A percentile compares a stretch with the other conserved stretches of the same genome.
Conservation (phyloP, 495 filamentous ascomycete genomes). For the Lasiosphaeris hirsuta region DNA sequence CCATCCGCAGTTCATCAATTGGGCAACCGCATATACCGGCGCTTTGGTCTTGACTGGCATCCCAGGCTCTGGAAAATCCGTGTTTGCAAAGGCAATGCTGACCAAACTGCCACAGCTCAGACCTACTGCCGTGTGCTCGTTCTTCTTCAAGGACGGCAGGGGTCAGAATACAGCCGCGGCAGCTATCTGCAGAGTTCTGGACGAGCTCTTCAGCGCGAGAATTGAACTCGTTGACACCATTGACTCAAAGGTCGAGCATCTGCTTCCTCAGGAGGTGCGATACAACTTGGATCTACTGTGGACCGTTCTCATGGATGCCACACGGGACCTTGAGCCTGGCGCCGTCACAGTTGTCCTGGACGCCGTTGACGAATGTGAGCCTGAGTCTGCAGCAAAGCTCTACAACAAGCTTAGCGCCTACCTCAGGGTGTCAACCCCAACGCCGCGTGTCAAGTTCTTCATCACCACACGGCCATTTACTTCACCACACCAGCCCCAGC, state of each 20-base stretch:
- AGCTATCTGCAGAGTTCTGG: conserved; percentile 18
- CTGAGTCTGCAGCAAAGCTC: conserved; percentile 16
- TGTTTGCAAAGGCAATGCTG: conserved; percentile 19
- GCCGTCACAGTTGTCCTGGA: conserved; percentile 17
- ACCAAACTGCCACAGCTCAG: conserved; percentile 13
- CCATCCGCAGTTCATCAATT: conserved; percentile 16
- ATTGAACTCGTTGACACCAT: conserved; percentile 13
- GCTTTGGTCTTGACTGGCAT: conserved; percentile 17
- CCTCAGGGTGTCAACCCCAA: neutral
- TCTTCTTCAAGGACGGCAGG: conserved; percentile 23
- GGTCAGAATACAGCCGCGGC: conserved; percentile 19
- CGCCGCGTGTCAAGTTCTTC: conserved; percentile 19
- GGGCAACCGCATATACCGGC: conserved; percentile 10
- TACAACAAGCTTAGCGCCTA: conserved; percentile 15
- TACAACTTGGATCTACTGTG: conserved; percentile 21
- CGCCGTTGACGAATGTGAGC: conserved; percentile 21
- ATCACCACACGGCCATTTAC: conserved; percentile 15
- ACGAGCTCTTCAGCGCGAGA: conserved; percentile 16
- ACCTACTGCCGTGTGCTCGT: conserved; percentile 12
- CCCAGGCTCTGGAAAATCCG: conserved; percentile 22
- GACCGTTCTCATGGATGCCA: conserved; percentile 11
- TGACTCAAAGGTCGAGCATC: conserved; percentile 11
- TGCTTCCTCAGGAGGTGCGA: conserved; percentile 18
- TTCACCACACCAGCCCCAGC: neutral
- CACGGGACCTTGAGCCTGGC: conserved; percentile 11